Percentiles rank a stretch among this genome's conserved stretches.
Evolutionary conservation across 2,329 filamentous ascomycete species (phyloP).

Genomic region (Fusarium liriodendri): DNA sequence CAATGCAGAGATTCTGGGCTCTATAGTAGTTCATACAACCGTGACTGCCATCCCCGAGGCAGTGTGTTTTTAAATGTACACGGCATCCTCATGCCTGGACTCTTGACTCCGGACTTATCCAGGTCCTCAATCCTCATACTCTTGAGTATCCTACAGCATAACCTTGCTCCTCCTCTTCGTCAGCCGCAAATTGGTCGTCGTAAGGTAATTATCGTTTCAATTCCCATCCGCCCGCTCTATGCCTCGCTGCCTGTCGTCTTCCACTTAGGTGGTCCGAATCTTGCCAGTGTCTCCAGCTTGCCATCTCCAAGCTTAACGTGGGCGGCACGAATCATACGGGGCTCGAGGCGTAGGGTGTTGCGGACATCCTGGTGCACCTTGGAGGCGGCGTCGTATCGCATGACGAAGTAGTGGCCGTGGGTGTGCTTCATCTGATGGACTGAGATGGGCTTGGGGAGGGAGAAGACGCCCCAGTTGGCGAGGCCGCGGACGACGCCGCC

Average conservation of each 20-base stretch:
- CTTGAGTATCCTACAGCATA: conserved; percentile 37
- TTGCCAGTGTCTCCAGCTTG: conserved; percentile 62
- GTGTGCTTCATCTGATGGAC: conserved; percentile 87
- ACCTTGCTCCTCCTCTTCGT: neutral
- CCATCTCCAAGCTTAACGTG: conserved; percentile 86
- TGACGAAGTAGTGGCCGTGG: conserved; percentile 94
- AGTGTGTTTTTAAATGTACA: conserved; percentile 41
- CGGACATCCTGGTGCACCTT: conserved; percentile 80
- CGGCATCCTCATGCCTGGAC: conserved; percentile 38
- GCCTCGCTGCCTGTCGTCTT: conserved; percentile 49
- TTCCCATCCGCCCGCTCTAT: conserved; percentile 23
- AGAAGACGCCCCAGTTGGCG: conserved; percentile 94
- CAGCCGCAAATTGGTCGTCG: neutral
- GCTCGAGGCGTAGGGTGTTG: conserved; percentile 83
- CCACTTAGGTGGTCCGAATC: conserved; percentile 65
- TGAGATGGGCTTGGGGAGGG: conserved; percentile 81
- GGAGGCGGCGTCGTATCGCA: conserved; percentile 89
- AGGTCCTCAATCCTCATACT: conserved; percentile 1
- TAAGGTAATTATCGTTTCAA: conserved; percentile 2
- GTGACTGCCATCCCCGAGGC: conserved; percentile 29
- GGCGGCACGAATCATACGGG: conserved; percentile 87
- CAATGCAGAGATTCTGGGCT: conserved; percentile 33
- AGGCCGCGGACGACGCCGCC: conserved; percentile 92
- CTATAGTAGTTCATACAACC: conserved; percentile 43
- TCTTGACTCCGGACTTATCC: conserved; percentile 8